These are phyloP conservation scores for Stachybotrys chlorohalonatus DNA, from an alignment of 2,329 filamentous ascomycete species.

Conservation along the genomic window DNA sequence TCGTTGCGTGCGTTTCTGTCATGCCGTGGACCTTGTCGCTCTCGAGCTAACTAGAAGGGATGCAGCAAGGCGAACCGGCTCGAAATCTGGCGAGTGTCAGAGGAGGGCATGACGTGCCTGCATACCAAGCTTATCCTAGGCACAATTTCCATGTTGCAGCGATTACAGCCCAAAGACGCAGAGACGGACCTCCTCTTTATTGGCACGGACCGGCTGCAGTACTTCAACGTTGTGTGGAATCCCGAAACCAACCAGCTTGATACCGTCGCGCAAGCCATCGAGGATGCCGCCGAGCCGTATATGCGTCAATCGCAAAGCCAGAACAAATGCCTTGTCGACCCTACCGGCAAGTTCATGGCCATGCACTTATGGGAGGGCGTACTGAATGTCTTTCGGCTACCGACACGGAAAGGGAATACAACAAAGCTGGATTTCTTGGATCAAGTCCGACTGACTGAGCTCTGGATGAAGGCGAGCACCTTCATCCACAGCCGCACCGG, in stretches of 20 bases:
- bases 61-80: slow-evolving; percentile 72
- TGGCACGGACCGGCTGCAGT: slow-evolving; percentile 81
- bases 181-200: slow-evolving; percentile 81
- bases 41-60: neutral
- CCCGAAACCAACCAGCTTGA: slow-evolving; percentile 39
- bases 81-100: slow-evolving; percentile 67
- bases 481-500: slow-evolving; percentile 51
- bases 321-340: slow-evolving; percentile 77
- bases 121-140: slow-evolving; percentile 71
- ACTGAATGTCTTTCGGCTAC: slow-evolving; percentile 44
- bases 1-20: slow-evolving; percentile 64
- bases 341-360: slow-evolving; percentile 53
- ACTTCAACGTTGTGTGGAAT: slow-evolving; percentile 87
- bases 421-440: slow-evolving; percentile 39
- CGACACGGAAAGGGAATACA: slow-evolving; percentile 32
- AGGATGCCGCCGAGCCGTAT: slow-evolving; percentile 47
- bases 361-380: slow-evolving; percentile 54
- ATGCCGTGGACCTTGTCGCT: neutral
- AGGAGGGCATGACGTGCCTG: slow-evolving; percentile 55
- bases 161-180: slow-evolving; percentile 65
- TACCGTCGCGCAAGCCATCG: slow-evolving; percentile 40
- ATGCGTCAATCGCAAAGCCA: slow-evolving; percentile 74
- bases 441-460: slow-evolving; percentile 47
- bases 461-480: slow-evolving; percentile 49
- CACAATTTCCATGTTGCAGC: slow-evolving; percentile 76